Conservation (phyloP, 345 rosid species). For the Excoecaria agallocha region DNA sequence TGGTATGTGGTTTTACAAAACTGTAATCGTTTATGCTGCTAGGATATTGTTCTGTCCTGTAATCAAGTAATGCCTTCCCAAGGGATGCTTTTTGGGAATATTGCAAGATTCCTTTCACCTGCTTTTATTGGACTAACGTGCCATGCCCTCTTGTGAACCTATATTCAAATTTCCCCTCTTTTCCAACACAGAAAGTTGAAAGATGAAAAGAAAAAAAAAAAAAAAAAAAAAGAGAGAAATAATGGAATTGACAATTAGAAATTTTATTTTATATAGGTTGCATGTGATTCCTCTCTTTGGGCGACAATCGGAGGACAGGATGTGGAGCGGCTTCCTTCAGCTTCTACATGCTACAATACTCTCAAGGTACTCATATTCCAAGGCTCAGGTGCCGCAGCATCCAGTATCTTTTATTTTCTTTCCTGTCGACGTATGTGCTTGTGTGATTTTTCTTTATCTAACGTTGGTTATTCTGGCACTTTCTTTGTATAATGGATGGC, state of each 20-base stretch:
- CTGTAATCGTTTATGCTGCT: neutral
- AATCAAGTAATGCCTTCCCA: neutral
- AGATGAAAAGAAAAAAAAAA: neutral
- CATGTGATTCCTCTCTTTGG: constrained; percentile 89
- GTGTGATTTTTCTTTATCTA: neutral
- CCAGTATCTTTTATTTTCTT: neutral
- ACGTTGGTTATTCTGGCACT: neutral
- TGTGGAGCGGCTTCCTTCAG: constrained; percentile 95
- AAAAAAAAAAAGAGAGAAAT: neutral
- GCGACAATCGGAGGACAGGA: constrained; percentile 94
- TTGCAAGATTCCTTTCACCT: neutral
- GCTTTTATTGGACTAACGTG: neutral
- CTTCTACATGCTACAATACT: constrained; percentile 98
- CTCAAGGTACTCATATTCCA: constrained; percentile 59
- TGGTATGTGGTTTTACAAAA: neutral
- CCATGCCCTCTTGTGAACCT: neutral
- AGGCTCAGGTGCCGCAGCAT: neutral
- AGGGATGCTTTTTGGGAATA: neutral
- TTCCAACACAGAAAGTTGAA: neutral
- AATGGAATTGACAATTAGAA: constrained; percentile 9
- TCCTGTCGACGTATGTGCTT: neutral
- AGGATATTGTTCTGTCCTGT: neutral
- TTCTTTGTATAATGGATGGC: constrained; percentile 29
- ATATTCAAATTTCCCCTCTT: neutral
- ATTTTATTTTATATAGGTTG: constrained; percentile 50